A percentile compares a stretch with the other conserved stretches of the same genome.
Conservation (phyloP, 2,329 filamentous ascomycete species). For the Neonectria sp. region DNA sequence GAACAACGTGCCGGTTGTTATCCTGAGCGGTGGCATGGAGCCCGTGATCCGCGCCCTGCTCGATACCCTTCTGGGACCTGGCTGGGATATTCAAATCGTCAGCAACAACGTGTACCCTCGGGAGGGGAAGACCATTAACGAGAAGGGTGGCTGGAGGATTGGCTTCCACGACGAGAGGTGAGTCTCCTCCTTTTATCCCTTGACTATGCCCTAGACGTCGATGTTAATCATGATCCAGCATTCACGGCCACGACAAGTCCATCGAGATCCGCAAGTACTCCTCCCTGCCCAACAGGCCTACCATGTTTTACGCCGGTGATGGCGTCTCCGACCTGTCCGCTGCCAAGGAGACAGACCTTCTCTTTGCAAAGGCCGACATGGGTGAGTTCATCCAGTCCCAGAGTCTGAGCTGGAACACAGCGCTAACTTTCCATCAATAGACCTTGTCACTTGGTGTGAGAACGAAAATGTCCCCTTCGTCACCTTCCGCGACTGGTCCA, state of each 20-base stretch:
- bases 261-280: slow-evolving; percentile 91
- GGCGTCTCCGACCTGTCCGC: slow-evolving; percentile 94
- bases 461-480: slow-evolving; percentile 89
- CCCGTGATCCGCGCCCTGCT: slow-evolving; percentile 91
- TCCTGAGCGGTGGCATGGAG: slow-evolving; percentile 93
- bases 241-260: slow-evolving; percentile 98
- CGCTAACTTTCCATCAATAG: slow-evolving; percentile 58
- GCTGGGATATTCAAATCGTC: slow-evolving; percentile 89
- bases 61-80: slow-evolving; percentile 82
- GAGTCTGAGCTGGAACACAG: not conserved
- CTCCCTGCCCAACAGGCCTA: slow-evolving; percentile 81
- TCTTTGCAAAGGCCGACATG: slow-evolving; percentile 94
- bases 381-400: slow-evolving; percentile 65
- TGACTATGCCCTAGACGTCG: not conserved
- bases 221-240: slow-evolving; percentile 60
- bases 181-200: slow-evolving; percentile 33
- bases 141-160: slow-evolving; percentile 89
- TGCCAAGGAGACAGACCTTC: slow-evolving; percentile 90
- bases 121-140: slow-evolving; percentile 80
- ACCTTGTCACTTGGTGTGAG: slow-evolving; percentile 90
- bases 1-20: slow-evolving; percentile 92
- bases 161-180: slow-evolving; percentile 89
- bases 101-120: slow-evolving; percentile 83
- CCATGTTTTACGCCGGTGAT: slow-evolving; percentile 95
- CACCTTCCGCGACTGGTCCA: slow-evolving; percentile 86